Evolutionary conservation across 129 eudicot genomes (phyloP), one percentile per base, ranked within the genome.

Genomic region (Flaveria brownii): DNA sequence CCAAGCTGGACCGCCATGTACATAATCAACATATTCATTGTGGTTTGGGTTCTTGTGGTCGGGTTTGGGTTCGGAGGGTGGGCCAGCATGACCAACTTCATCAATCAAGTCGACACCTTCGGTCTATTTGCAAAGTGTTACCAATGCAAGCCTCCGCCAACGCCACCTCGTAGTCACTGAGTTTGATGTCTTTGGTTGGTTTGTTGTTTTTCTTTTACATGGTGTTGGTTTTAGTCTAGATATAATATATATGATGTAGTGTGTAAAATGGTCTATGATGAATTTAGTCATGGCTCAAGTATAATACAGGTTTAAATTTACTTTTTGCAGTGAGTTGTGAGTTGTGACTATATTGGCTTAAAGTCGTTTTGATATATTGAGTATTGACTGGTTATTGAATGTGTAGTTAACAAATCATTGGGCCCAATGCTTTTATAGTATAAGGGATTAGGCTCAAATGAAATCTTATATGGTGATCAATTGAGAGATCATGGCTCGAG

Each of bases 61-160:
- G 96, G 96, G 39, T 90, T 90, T 70, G 90, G 96, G 36, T 87
- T 90, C 33, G 92, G 96, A 73, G 96, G 96, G 45, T 89, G 96
- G 95, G 96, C 96, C 28, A 89, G 96, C 70, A 88, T 88, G 90
- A 76, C 77, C 9, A 90, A 87, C 75, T 87, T 90, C 84, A 85
- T 90, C 63, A 85, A 71, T n/a, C 92, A 90, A 77, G 92, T 90
- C 28, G 87, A 90, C 67, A 85, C 84, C 0, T 90, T 90, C 39
- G 96, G 96, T 15, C 76, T 87, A 5, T 90, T 90, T 81, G 88
- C 96, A 1, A 90, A 87, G 81, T 90, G 96, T 72, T 90, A 90
- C 56, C 92, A 90, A 33, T 90, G 96, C 84, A 88, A 88, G 43
- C 80, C 88, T 12, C 84, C 87, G 4, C 75, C 87, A 15, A 79